Conservation (phyloP, 306 rosid species). For the apple (Malus domestica) region ASM211411v1 NC_041803.1:4779001-4779500, state of each 20-base stretch:
- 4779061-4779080: background rate
- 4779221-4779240: background rate
- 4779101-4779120: background rate
- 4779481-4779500: background rate
- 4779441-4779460: background rate
- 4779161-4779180: background rate
- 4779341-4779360: background rate
- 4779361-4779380: background rate
- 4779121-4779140: background rate
- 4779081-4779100: background rate
- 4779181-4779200: background rate
- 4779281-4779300: background rate
- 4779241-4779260: background rate
- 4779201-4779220: background rate
- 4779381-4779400: background rate
- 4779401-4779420: background rate
- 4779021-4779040: background rate
- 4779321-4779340: constrained; percentile 21
- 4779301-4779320: constrained; percentile 18
- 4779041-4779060: background rate
- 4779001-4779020: background rate
- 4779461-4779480: background rate
- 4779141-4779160: background rate
- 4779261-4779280: background rate
- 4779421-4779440: background rate